Evolutionary conservation across 768 basidiomycete genomes (phyloP).

Genomic region (Auricularia sp.): DNA sequence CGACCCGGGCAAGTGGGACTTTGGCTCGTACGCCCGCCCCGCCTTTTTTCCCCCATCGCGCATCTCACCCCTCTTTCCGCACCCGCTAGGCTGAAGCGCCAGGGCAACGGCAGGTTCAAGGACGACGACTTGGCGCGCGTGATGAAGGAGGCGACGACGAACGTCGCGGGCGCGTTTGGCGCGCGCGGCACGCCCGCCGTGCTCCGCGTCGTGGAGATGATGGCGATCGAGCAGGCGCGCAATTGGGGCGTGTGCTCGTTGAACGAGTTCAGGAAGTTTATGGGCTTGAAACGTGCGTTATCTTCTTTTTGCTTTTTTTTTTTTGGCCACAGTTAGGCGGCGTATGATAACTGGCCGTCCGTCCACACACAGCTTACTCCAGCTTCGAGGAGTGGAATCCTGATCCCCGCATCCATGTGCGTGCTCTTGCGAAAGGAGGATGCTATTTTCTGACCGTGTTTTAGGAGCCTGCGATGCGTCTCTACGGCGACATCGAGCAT

Average conservation of each 20-base stretch:
- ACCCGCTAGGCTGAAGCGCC: conserved; percentile 43
- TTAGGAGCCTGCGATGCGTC: conserved; percentile 52
- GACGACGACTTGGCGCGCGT: conserved; percentile 62
- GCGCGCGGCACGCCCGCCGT: conserved; percentile 67
- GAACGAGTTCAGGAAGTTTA: conserved; percentile 76
- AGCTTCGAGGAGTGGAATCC: conserved; percentile 79
- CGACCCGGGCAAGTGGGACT: conserved; percentile 55
- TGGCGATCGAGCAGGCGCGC: conserved; percentile 74
- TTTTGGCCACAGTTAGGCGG: no score
- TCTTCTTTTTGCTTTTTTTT: no score
- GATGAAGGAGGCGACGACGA: conserved; percentile 58
- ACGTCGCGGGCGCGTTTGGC: conserved; percentile 63
- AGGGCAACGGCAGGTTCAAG: conserved; percentile 50
- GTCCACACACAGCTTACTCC: conserved; percentile 59
- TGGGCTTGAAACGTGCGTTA: conserved; percentile 68
- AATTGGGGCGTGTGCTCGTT: conserved; percentile 74
- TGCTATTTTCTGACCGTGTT: background rate
- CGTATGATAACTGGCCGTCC: no score
- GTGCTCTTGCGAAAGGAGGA: background rate
- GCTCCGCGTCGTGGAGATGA: conserved; percentile 71
- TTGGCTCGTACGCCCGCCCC: conserved; percentile 39
- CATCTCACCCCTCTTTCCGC: background rate
- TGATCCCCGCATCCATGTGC: conserved; percentile 46
- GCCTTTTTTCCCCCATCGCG: no score
- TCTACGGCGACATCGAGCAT: conserved; percentile 61